phyloP scores from a whole-genome alignment of 345 rosid genomes.

The Raphanus raphanistrum region DNA sequence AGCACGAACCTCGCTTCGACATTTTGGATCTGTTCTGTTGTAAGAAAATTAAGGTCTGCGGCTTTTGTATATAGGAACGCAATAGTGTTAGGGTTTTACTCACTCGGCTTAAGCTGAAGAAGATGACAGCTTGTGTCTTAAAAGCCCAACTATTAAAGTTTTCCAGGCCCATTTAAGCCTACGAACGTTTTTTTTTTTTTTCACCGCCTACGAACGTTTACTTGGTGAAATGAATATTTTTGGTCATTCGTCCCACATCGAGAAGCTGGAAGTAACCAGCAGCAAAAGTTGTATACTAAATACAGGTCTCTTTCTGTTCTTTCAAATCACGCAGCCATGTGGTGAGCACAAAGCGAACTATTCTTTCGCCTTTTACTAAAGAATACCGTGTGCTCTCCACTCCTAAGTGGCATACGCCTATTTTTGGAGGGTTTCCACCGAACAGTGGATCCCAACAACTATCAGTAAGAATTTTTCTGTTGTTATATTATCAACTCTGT shows the following conservation, averaged over 20 bases:
- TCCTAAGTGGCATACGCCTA: constrained; percentile 35
- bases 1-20: not conserved
- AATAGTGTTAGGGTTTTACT: not conserved
- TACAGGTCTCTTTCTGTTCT: not conserved
- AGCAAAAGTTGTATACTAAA: not conserved
- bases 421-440: constrained; percentile 36
- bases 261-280: fast-evolving
- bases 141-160: not conserved
- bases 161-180: not conserved
- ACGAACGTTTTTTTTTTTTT: no score
- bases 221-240: not conserved
- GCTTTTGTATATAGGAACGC: not conserved
- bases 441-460: not conserved
- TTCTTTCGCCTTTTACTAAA: constrained; percentile 44
- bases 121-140: not conserved
- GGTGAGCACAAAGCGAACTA: constrained; percentile 39
- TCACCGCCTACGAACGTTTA: not conserved
- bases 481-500: no score
- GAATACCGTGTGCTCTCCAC: constrained; percentile 41
- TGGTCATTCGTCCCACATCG: constrained; percentile 29
- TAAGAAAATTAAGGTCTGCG: not conserved
- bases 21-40: not conserved
- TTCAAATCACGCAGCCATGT: constrained; percentile 13
- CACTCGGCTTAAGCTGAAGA: not conserved
- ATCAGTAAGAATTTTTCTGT: not conserved